Evolutionary conservation across 2,329 filamentous ascomycete genomes (phyloP).

Genomic region (Raffaelea albimanens): DNA sequence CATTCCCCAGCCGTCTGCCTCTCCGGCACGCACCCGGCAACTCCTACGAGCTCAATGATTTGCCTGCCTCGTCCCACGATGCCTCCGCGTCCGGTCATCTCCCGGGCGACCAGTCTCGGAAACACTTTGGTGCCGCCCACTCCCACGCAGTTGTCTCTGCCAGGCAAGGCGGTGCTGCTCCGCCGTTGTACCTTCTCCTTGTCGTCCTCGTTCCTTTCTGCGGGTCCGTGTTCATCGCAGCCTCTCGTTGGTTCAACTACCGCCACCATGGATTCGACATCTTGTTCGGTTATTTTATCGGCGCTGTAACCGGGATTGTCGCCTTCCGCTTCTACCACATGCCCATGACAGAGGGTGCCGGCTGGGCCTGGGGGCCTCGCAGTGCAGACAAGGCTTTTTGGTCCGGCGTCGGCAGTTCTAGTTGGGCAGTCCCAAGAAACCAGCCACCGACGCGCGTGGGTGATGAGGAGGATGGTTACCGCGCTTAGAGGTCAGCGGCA

Average conservation of each 20-base stretch:
- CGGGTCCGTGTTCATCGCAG: conserved; percentile 69
- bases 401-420: conserved; percentile 57
- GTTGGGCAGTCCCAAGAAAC: conserved; percentile 30
- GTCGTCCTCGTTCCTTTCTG: conserved; percentile 63
- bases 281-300: conserved; percentile 73
- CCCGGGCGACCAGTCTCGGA: conserved; percentile 17
- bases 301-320: conserved; percentile 60
- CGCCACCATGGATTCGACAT: conserved; percentile 92
- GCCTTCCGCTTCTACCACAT: conserved; percentile 81
- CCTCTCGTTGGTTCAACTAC: conserved; percentile 79
- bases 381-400: conserved; percentile 62
- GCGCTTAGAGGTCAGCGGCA: too few relatives aligned
- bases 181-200: conserved; percentile 69
- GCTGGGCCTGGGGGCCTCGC: conserved; percentile 83
- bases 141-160: conserved; percentile 35
- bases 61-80: conserved; percentile 15
- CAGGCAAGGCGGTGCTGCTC: conserved; percentile 68
- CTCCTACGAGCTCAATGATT: conserved; percentile 21
- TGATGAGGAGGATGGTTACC: conserved; percentile 20
- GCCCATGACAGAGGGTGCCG: conserved; percentile 66
- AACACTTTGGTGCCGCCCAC: background rate
- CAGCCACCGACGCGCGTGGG: background rate
- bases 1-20: conserved; percentile 62
- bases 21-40: conserved; percentile 12
- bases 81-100: conserved; percentile 10